Conservation (phyloP, 75 land plant species). For the Sequoiadendron giganteum region DNA sequence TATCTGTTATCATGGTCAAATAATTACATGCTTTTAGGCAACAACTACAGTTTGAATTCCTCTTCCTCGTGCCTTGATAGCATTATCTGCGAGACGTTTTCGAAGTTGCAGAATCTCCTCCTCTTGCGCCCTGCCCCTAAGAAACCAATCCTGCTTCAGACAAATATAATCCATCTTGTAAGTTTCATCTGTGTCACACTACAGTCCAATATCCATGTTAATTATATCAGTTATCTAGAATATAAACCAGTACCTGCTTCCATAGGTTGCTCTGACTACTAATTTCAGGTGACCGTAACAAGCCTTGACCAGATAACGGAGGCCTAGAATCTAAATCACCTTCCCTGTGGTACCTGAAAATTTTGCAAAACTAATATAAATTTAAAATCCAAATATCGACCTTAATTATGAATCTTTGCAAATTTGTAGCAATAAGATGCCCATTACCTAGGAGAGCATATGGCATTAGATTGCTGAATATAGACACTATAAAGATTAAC, state of each 20-base stretch:
- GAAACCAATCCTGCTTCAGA: slow-evolving; percentile 42
- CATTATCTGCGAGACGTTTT: slow-evolving; percentile 62
- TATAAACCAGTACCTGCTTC: slow-evolving; percentile 43
- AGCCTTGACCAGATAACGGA: slow-evolving; percentile 32
- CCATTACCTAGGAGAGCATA: background rate
- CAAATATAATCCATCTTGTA: background rate
- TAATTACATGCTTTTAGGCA: slow-evolving; percentile 15
- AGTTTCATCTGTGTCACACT: background rate
- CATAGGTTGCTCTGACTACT: slow-evolving; percentile 29
- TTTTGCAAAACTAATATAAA: background rate
- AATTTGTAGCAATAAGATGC: background rate
- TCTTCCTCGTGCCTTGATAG: slow-evolving; percentile 44
- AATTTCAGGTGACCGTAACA: slow-evolving; percentile 35
- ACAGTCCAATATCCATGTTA: background rate
- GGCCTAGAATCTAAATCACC: slow-evolving; percentile 38
- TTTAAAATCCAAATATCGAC: background rate
- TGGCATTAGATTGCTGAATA: background rate
- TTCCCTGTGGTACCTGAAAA: slow-evolving; percentile 36
- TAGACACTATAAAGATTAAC: background rate
- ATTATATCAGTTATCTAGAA: background rate
- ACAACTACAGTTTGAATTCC: slow-evolving; percentile 11
- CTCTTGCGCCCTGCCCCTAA: slow-evolving; percentile 53
- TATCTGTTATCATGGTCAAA: slow-evolving; percentile 2
- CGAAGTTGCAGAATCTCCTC: slow-evolving; percentile 60
- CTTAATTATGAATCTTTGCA: background rate